Conservation (phyloP, 177 flowering plant species). For the Vitis hybrid region DNA sequence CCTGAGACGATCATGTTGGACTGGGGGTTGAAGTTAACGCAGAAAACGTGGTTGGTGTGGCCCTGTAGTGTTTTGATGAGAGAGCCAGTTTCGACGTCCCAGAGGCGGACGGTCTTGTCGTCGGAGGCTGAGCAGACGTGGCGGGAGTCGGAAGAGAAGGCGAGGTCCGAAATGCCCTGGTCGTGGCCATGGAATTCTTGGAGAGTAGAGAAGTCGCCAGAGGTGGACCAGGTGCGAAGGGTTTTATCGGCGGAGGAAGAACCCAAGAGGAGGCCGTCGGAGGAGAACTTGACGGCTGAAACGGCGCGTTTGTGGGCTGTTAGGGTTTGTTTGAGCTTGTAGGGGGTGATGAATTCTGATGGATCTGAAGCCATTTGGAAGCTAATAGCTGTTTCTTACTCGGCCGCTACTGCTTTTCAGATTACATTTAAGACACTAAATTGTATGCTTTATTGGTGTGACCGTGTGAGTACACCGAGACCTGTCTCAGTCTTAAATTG, state of each 20-base stretch:
- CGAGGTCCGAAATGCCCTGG: conserved; percentile 84
- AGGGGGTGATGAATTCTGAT: conserved; percentile 50
- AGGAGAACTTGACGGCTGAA: conserved; percentile 91
- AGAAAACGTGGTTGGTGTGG: conserved; percentile 91
- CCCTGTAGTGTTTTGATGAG: conserved; percentile 70
- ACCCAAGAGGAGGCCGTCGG: conserved; percentile 78
- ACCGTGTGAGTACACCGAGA: no score
- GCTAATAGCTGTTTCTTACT: background rate
- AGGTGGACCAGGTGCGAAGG: conserved; percentile 49
- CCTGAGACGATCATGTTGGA: conserved; percentile 93
- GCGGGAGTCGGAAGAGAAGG: conserved; percentile 84
- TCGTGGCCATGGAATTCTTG: conserved; percentile 65
- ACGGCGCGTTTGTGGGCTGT: conserved; percentile 74
- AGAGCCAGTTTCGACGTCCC: conserved; percentile 65
- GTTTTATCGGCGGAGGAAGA: conserved; percentile 90
- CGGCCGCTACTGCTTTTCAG: no score
- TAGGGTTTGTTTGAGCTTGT: conserved; percentile 70
- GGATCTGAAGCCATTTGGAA: conserved; percentile 25
- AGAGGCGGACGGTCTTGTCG: conserved; percentile 81
- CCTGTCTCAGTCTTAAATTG: no score
- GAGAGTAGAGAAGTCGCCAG: conserved; percentile 35
- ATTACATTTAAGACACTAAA: no score
- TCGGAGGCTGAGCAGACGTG: conserved; percentile 86
- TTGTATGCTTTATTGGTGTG: no score
- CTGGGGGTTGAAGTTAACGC: conserved; percentile 87